Percentiles rank a stretch among this genome's conserved stretches.
phyloP scores from a whole-genome alignment of 106 monocot species.

The Hemerocallis citrina region DNA sequence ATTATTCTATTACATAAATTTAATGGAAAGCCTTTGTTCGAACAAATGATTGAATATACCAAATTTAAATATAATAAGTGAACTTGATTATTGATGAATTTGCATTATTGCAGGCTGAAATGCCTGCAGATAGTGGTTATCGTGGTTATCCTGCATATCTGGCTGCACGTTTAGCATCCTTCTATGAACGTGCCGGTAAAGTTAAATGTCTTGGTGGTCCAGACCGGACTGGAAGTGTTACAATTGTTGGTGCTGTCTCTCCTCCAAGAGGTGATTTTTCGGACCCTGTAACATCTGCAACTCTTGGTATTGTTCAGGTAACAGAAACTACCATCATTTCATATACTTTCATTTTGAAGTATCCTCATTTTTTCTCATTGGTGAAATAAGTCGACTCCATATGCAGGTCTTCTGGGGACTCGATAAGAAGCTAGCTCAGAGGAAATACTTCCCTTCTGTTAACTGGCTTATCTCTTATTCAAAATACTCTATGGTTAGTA shows the following conservation, averaged over 20 bases:
- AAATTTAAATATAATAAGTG: no score
- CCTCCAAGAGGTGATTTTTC: constrained; percentile 99
- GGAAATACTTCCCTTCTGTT: constrained; percentile 98
- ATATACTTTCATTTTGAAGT: not conserved
- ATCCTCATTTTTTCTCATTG: not conserved
- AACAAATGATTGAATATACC: no score
- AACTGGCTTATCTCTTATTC: constrained; percentile 99
- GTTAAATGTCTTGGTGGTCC: constrained; percentile 93
- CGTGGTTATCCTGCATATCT: constrained; percentile 99
- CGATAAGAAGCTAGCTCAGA: constrained; percentile 99
- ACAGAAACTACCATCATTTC: not conserved
- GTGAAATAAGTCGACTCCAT: not conserved
- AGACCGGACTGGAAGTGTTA: constrained; percentile 88
- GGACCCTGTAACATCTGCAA: constrained; percentile 97
- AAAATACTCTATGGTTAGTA: constrained; percentile 83
- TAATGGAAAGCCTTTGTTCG: no score
- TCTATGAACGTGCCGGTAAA: constrained; percentile 99
- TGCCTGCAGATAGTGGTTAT: constrained; percentile 97
- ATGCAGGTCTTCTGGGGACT: constrained; percentile 96
- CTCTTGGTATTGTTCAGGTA: constrained; percentile 99
- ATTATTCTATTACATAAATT: no score
- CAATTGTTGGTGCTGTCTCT: constrained; percentile 99
- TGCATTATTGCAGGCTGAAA: constrained; percentile 70
- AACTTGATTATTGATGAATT: not conserved
- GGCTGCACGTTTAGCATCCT: constrained; percentile 96